phyloP scores from a whole-genome alignment of 2,329 filamentous ascomycete genomes.

The Dothideomycetes sp. region DNA sequence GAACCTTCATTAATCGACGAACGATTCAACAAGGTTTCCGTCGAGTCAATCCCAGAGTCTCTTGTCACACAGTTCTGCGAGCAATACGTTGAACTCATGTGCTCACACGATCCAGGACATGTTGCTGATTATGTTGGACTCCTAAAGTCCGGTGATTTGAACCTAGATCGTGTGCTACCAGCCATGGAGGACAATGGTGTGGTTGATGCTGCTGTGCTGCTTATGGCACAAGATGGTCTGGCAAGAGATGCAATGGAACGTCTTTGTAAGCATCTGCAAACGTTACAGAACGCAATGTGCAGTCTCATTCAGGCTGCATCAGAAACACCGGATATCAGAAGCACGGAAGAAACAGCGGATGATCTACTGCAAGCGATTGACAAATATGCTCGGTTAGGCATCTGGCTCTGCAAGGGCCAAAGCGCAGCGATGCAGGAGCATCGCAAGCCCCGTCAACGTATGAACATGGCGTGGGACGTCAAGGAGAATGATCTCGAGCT shows the following conservation, averaged over 20 bases:
- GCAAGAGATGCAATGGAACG: conserved; percentile 75
- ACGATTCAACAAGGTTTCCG: background rate
- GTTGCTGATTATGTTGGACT: conserved; percentile 77
- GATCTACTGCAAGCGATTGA: conserved; percentile 70
- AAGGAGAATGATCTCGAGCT: conserved; percentile 49
- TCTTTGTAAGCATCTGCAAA: conserved; percentile 69
- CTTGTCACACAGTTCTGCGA: conserved; percentile 58
- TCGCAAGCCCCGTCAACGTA: conserved; percentile 24
- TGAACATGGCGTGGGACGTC: conserved; percentile 33
- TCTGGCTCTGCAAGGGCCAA: conserved; percentile 89
- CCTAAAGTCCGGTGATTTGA: conserved; percentile 67
- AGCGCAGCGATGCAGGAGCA: conserved; percentile 34
- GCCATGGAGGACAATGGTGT: conserved; percentile 83
- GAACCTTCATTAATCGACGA: conserved; percentile 43
- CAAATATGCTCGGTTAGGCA: conserved; percentile 85
- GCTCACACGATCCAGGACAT: conserved; percentile 68
- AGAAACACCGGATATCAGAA: conserved; percentile 47
- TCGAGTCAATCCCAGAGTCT: conserved; percentile 26
- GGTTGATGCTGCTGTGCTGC: conserved; percentile 82
- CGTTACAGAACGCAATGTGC: conserved; percentile 67
- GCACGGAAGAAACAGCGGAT: conserved; percentile 57
- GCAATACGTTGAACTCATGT: conserved; percentile 84
- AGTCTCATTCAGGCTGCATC: conserved; percentile 58
- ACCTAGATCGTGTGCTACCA: conserved; percentile 70
- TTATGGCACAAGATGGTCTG: conserved; percentile 83